Base-by-base conservation (phyloP, 805 yeast species). In the Sugiyamaella mastotermitis region DNA sequence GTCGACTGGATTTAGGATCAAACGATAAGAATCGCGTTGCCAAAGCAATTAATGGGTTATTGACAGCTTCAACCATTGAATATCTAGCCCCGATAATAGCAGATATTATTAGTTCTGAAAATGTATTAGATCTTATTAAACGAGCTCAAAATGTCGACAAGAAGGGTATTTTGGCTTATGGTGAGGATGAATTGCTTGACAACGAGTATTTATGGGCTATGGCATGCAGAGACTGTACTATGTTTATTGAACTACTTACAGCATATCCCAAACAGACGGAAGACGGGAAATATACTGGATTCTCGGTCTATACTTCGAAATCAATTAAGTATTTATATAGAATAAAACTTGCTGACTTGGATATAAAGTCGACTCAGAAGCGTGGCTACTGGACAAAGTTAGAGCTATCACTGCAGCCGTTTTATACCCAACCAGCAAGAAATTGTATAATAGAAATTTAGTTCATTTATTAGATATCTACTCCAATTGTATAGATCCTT, bases 171-270 rank as follows among this genome's bases (percentile, higher is more conserved):
- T 44, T 52, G 13, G 33, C 22, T 10, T 54, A 38, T 20, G 20
- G 20, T 16, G 31, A 15, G 26, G 25, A 38, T 9, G 46, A 53
- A 5, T 65, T 62, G 38, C 67, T 70, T 3, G 61, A 61, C 45
- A 59, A 56, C 6, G 61, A 58, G 31, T 55, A 74, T 30, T 57
- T 68, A 9, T 46, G 68, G 21, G 69, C 72, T 3, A 76, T 76
- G 81, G 63, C 80, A 0, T 53, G 69, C 22, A 60, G 83, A 24
- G 83, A 76, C 51, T 76, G 76, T 19, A 76, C 80, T 0, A 48
- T 77, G 13, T 67, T 76, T 36, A 46, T 74, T 13, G 67, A 68
- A 36, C 58, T 70, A 37, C n/a, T n/a, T n/a, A 56, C 55, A 19
- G 17, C 24, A 14, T 29, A 13, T 13, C 1, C 22, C n/a, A 31